Conservation (phyloP, 805 yeast genomes). For the Yamadazyma takamatsuzukensis region DNA sequence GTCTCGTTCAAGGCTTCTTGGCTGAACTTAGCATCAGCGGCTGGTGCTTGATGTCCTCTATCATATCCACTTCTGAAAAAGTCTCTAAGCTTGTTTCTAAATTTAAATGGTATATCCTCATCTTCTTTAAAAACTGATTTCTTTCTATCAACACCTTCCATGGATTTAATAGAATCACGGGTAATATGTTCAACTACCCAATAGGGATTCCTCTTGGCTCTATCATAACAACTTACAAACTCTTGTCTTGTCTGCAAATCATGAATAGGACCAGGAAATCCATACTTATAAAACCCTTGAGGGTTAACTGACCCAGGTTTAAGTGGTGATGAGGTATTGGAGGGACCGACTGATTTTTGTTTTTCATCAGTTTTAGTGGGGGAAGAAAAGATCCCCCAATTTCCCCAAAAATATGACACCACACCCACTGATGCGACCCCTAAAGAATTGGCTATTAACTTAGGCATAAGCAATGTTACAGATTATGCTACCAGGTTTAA, state of each 20-base stretch:
- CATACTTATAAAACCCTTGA: conserved; percentile 79
- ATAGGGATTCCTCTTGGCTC: conserved; percentile 80
- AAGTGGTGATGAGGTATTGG: too few species aligned
- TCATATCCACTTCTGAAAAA: conserved; percentile 95
- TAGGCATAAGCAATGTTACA: too few species aligned
- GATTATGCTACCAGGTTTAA: too few species aligned
- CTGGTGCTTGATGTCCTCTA: conserved; percentile 97
- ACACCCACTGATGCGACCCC: conserved; percentile 38
- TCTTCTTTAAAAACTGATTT: conserved; percentile 86
- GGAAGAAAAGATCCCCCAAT: conserved; percentile 1
- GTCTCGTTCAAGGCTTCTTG: conserved; percentile 96
- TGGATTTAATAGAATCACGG: conserved; percentile 54
- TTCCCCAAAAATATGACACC: conserved; percentile 40
- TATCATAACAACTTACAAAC: conserved; percentile 81
- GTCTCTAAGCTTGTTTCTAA: conserved; percentile 75
- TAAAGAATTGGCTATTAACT: conserved; percentile 19
- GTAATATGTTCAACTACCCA: conserved; percentile 91
- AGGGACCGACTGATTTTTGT: conserved; percentile 9
- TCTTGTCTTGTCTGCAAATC: conserved; percentile 73
- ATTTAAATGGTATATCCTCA: conserved; percentile 69
- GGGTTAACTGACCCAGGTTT: conserved; percentile 58
- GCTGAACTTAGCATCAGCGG: conserved; percentile 90
- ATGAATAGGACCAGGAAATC: conserved; percentile 93
- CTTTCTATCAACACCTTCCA: conserved; percentile 65
- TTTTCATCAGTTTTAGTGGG: conserved; percentile 9